Conservation (phyloP, 768 basidiomycete genomes). For the Lentinula lateritia region DNA sequence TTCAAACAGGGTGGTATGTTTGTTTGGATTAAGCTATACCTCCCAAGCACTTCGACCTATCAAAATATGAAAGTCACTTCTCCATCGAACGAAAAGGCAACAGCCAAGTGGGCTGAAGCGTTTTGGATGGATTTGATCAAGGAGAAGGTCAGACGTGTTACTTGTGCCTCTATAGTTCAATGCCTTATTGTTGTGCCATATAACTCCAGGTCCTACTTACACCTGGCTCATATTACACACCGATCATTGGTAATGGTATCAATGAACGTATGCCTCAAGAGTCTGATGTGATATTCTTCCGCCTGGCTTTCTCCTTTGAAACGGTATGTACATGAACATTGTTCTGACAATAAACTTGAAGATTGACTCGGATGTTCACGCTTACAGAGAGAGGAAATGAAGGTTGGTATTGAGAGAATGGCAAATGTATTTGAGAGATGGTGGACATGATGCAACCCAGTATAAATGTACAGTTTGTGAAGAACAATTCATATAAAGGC, state of each 20-base stretch:
- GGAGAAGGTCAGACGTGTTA: slow-evolving; percentile 1
- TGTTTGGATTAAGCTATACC: slow-evolving; percentile 43
- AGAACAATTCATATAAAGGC: no score
- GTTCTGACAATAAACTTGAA: background rate
- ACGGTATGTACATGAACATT: slow-evolving; percentile 4
- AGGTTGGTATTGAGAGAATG: slow-evolving; percentile 1
- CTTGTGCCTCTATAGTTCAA: background rate
- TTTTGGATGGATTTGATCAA: slow-evolving; percentile 10
- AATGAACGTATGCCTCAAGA: background rate
- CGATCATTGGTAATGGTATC: background rate
- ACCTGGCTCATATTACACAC: slow-evolving; percentile 10
- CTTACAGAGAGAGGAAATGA: slow-evolving; percentile 3
- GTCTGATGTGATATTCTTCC: slow-evolving; percentile 3
- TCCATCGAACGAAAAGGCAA: background rate
- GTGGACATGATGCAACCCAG: background rate
- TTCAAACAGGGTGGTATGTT: slow-evolving; percentile 45
- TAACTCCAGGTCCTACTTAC: slow-evolving; percentile 6
- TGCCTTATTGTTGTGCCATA: background rate
- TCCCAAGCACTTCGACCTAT: slow-evolving; percentile 37
- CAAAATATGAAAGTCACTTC: slow-evolving; percentile 9
- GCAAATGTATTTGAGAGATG: background rate
- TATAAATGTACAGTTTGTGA: background rate
- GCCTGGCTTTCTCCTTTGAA: slow-evolving; percentile 5
- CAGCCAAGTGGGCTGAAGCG: slow-evolving; percentile 1
- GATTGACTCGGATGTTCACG: background rate